Base-by-base conservation (phyloP, 1,284 basidiomycete species). In the Stereum hirsutum region DNA sequence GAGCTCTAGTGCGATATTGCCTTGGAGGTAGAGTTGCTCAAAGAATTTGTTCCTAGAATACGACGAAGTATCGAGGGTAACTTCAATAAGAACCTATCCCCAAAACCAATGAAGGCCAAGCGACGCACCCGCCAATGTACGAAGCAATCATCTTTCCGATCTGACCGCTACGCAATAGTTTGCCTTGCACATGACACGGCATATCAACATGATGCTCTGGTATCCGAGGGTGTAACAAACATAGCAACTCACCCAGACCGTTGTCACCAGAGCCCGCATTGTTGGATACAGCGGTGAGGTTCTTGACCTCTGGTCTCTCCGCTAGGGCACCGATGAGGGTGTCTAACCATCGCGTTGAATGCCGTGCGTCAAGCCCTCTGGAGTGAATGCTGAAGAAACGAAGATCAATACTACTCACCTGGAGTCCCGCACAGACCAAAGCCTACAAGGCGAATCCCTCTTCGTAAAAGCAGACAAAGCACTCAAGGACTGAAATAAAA, bases 221-320 rank as follows among this genome's bases (percentile, higher is more conserved):
- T 7, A 30, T 10, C n/a, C n/a, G n/a, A n/a, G n/a, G n/a, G n/a
- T n/a, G n/a, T n/a, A n/a, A n/a, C n/a, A n/a, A n/a, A n/a, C n/a
- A n/a, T n/a, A n/a, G n/a, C 2, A 27, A 59, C 75, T 54, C 53
- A 88, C 90, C 90, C 31, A 96, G 72, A 36, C 91, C 91, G 28
- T 70, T 76, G 48, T 85, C 75, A 27, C 78, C 80, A 23, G 78
- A 72, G 14, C 92, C 92, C 33, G 88, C 87, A 65, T 96, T 95
- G 63, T 96, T 96, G 12, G 90, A 93, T 31, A 94, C 84, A 35
- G 82, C 89, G 14, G 82, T 93, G 39, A 96, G 65, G 52, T 81
- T 70, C 34, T 61, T 66, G 24, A 95, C 75, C 38, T 90, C 84
- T 46, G 74, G 75, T 44, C 88, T 75, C 54, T 78, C 77, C 17